Evolutionary conservation across 2,329 filamentous ascomycete species (phyloP), one percentile per base, ranked within the genome.

Genomic region (Didymella pomorum): DNA sequence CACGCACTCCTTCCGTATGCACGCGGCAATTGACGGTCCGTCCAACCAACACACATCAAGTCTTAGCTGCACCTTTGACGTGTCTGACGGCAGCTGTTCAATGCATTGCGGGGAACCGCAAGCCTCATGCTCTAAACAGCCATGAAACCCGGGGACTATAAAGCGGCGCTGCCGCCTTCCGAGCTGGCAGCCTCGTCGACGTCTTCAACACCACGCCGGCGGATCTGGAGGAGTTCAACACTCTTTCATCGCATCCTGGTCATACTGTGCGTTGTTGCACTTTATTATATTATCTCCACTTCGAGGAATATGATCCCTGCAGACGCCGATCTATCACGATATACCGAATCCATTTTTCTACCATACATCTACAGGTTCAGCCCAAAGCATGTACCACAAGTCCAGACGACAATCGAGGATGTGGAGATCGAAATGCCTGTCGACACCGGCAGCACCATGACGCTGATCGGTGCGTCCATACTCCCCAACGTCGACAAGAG

Each of bases 361-460:
- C 74, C 74, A 2, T 76, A 71, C 53, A 61, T 71, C 29, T 54
- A 71, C 51, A 63, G 62, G 11, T 73, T 75, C 60, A 65, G 60
- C 47, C 55, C 70, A 23, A 59, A 71, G 42, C 56, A 66, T 52
- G 62, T 69, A 0, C 70, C 72, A 1, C 63, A 70, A 26, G 65
- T 76, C 45, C 64, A 60, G 26, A 69, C 70, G 18, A 73, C 68
- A 6, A 64, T 76, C 43, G 56, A 68, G 12, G 67, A 66, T 31
- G 65, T 67, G 45, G 57, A 68, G 0, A 68, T 76, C 26, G 56
- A 70, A 20, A 71, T 76, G 65, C 73, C 74, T 0, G 61, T 76
- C 14, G 73, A 76, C 46, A 76, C 72, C 1, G 74, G 74, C 0
- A 75, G 71, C 4, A 76, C 72, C n/a, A 71, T 74, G 26, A 56